Conservation (phyloP, 2,329 filamentous ascomycete genomes). For the Hymenoscyphus fraxineus region DNA sequence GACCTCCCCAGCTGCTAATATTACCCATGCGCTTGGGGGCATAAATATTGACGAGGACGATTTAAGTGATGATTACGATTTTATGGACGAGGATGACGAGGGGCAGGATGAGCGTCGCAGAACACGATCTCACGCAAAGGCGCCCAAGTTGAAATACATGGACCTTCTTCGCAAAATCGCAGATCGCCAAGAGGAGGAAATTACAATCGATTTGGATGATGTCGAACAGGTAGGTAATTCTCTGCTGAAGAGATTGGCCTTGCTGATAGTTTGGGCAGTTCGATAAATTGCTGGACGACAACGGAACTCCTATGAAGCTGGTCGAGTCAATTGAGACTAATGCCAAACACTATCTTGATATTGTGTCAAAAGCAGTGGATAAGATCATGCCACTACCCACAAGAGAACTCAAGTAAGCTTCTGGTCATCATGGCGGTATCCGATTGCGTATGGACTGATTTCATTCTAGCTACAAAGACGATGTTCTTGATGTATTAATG, state of each 20-base stretch:
- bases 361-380: constrained; percentile 85
- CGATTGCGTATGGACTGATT: constrained; percentile 21
- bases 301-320: constrained; percentile 54
- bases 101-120: constrained; percentile 42
- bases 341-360: constrained; percentile 91
- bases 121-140: constrained; percentile 46
- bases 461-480: constrained; percentile 82
- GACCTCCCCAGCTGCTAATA: constrained; percentile 64
- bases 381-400: constrained; percentile 76
- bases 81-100: constrained; percentile 75
- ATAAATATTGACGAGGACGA: constrained; percentile 86
- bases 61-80: constrained; percentile 85
- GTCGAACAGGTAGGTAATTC: constrained; percentile 63
- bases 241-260: neutral
- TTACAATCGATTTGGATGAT: constrained; percentile 88
- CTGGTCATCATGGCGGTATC: constrained; percentile 11
- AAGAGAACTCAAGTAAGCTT: constrained; percentile 66
- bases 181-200: constrained; percentile 71
- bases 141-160: constrained; percentile 81
- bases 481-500: constrained; percentile 96
- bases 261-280: constrained; percentile 45
- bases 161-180: constrained; percentile 82
- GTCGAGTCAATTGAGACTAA: constrained; percentile 85
- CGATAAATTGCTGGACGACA: constrained; percentile 66
- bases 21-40: constrained; percentile 77